phyloP scores from a whole-genome alignment of 371 early-diverging fungal species.

The Gilbertella persicaria region DNA sequence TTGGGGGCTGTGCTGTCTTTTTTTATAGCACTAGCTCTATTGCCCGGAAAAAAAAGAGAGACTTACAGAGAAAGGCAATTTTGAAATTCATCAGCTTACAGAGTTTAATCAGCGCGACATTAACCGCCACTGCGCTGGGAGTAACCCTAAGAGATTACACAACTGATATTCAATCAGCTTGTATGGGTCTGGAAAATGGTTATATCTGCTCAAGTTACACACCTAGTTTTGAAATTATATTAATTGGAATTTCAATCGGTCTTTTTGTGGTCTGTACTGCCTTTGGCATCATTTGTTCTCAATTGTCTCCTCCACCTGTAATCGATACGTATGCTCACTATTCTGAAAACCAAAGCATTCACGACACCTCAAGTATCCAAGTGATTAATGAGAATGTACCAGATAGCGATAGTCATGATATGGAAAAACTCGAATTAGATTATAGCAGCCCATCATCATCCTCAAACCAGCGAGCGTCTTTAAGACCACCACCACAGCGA shows the following conservation, averaged over 20 bases:
- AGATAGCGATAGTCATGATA: not conserved
- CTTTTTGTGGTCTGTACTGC: slow-evolving; percentile 11
- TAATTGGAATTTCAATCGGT: slow-evolving; percentile 13
- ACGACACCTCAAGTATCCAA: not conserved
- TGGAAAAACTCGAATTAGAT: not conserved
- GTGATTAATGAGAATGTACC: not conserved
- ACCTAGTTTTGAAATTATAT: slow-evolving; percentile 10
- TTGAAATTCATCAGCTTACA: slow-evolving; percentile 5
- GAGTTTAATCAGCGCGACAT: slow-evolving; percentile 1
- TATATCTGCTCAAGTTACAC: slow-evolving; percentile 14
- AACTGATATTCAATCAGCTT: slow-evolving; percentile 2
- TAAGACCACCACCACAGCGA: not conserved
- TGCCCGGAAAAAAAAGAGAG: slow-evolving; percentile 15
- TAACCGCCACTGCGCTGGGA: slow-evolving; percentile 10
- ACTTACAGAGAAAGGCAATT: slow-evolving; percentile 10
- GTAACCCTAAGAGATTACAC: slow-evolving; percentile 7
- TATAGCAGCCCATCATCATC: not conserved
- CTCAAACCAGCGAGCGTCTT: not conserved
- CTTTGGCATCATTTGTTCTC: slow-evolving; percentile 1
- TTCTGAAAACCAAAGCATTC: not conserved
- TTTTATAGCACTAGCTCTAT: slow-evolving; percentile 4
- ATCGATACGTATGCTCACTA: not conserved
- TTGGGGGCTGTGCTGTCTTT: slow-evolving; percentile 6
- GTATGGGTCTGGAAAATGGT: not conserved
- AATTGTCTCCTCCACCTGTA: not conserved